A percentile compares a stretch with the other conserved stretches of the same genome.
phyloP scores from a whole-genome alignment of 495 filamentous ascomycete genomes.

The Talaromyces ruber region DNA sequence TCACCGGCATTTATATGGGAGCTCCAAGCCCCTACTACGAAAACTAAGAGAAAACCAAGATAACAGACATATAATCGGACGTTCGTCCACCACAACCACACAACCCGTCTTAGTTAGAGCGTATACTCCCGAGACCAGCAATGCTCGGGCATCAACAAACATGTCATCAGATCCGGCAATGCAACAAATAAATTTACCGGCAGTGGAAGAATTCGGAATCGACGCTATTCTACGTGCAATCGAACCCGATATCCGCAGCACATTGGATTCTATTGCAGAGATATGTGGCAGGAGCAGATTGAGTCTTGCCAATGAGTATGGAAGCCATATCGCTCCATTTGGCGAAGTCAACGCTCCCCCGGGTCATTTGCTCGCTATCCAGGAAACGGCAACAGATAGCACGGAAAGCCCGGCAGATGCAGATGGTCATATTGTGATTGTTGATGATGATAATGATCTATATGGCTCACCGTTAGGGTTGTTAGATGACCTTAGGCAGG shows the following conservation, averaged over 20 bases:
- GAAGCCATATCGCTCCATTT: constrained; percentile 52
- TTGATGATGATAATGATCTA: constrained; percentile 27
- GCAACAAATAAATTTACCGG: constrained; percentile 29
- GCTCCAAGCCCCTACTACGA: constrained; percentile 17
- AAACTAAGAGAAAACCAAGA: constrained; percentile 9
- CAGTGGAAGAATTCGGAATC: constrained; percentile 49
- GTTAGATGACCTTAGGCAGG: constrained; percentile 20
- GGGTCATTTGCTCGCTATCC: constrained; percentile 28
- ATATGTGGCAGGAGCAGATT: constrained; percentile 54
- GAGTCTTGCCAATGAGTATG: constrained; percentile 56
- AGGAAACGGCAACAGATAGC: constrained; percentile 22
- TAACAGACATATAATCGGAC: constrained; percentile 9
- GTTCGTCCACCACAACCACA: constrained; percentile 19
- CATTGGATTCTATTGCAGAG: constrained; percentile 54
- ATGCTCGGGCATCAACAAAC: constrained; percentile 12
- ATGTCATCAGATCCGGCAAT: constrained; percentile 23
- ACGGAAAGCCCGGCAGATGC: background rate
- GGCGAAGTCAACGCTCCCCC: constrained; percentile 43
- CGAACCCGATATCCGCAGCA: constrained; percentile 45
- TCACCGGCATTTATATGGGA: constrained; percentile 21
- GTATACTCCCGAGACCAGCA: constrained; percentile 29
- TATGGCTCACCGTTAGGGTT: constrained; percentile 25
- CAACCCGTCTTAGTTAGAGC: constrained; percentile 38
- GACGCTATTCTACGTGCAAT: constrained; percentile 51
- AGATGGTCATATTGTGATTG: constrained; percentile 23